Conservation (phyloP, 805 yeast genomes). For the Kuraishia ogatae region DNA sequence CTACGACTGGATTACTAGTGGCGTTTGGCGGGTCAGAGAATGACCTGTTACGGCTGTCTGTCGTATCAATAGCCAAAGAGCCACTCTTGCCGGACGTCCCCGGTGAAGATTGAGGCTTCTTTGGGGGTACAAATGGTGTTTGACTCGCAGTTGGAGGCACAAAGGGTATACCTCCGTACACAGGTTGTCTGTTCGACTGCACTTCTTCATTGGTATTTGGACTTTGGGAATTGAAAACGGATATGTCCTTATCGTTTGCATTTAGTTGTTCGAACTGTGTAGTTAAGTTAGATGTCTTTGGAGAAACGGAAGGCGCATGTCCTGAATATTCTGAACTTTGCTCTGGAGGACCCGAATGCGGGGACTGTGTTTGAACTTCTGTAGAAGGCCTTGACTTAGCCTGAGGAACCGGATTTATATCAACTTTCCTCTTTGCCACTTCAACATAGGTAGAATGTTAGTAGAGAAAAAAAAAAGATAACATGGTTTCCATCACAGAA, state of each 20-base stretch:
- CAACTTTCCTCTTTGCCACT: neutral
- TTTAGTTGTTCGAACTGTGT: neutral
- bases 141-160: neutral
- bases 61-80: neutral
- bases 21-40: conserved; percentile 1
- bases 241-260: neutral
- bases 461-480: too few relatives aligned
- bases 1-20: neutral
- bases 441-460: too few relatives aligned
- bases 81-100: neutral
- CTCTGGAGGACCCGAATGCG: too few relatives aligned
- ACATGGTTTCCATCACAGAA: neutral
- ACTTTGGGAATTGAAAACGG: neutral
- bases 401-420: neutral
- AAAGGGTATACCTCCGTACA: neutral
- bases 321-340: neutral
- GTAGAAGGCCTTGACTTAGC: neutral
- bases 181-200: neutral
- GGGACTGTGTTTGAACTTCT: neutral
- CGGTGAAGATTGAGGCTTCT: neutral
- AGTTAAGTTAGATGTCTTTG: neutral
- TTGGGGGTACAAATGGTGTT: neutral
- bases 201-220: too few relatives aligned
- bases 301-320: neutral
- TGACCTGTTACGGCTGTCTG: neutral